phyloP scores from a whole-genome alignment of 208 protist species.

The Leishmania turanica region DNA sequence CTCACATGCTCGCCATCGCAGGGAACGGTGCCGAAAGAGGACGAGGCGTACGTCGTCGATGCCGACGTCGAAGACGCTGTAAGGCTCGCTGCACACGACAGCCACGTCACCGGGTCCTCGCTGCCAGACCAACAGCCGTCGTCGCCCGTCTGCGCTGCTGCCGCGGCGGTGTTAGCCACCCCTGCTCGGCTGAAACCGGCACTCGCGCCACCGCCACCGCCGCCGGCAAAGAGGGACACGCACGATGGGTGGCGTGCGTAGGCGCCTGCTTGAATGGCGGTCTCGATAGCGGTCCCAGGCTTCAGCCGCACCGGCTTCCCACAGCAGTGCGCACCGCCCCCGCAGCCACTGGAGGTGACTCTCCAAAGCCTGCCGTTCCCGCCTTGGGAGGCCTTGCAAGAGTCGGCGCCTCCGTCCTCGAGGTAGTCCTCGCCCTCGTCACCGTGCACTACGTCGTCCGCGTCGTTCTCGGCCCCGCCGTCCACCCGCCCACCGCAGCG shows the following conservation, averaged over 20 bases:
- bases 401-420: not conserved
- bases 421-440: not conserved
- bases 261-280: constrained; percentile 10
- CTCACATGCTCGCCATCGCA: not conserved
- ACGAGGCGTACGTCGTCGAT: constrained; percentile 22
- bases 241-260: constrained; percentile 9
- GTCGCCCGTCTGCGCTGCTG: not conserved
- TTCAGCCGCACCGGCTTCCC: constrained; percentile 1
- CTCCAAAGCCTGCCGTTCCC: not conserved
- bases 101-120: constrained; percentile 21
- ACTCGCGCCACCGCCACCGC: not conserved
- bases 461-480: not conserved
- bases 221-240: not conserved
- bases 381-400: not conserved
- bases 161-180: not conserved
- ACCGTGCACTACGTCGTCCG: constrained; percentile 1
- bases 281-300: constrained; percentile 28
- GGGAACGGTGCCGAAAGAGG: constrained; percentile 23
- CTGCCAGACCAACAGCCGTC: not conserved
- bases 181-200: not conserved
- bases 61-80: constrained; percentile 27
- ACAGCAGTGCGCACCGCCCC: not conserved
- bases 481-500: not conserved
- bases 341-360: not conserved
- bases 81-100: constrained; percentile 34